These are phyloP conservation scores for Saprolegnia diclina DNA, from an alignment of 352 stramenopile species.

Conservation along the genomic window DNA sequence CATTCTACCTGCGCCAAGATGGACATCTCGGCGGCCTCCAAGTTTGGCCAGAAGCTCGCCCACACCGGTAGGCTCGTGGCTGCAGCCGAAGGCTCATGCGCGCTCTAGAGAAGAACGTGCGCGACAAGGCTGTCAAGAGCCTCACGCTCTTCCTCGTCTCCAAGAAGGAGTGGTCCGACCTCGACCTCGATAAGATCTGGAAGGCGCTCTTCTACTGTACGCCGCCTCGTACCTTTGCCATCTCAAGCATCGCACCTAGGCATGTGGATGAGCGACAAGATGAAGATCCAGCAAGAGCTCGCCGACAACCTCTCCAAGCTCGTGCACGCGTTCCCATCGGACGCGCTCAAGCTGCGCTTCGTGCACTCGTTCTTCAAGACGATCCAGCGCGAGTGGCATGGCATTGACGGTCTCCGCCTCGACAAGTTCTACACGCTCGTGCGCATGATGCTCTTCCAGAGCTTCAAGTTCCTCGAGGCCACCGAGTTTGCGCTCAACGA, in stretches of 20 bases:
- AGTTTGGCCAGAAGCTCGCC: slow-evolving; percentile 78
- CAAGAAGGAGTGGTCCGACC: slow-evolving; percentile 55
- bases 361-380: slow-evolving; percentile 78
- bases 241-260: slow-evolving; percentile 2
- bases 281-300: slow-evolving; percentile 69
- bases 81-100: not conserved
- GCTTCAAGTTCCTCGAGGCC: slow-evolving; percentile 47
- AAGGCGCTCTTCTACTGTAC: slow-evolving; percentile 83
- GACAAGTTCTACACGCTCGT: slow-evolving; percentile 85
- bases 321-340: slow-evolving; percentile 49
- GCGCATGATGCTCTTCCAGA: slow-evolving; percentile 73
- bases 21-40: slow-evolving; percentile 41
- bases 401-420: slow-evolving; percentile 67
- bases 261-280: slow-evolving; percentile 89
- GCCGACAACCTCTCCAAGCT: slow-evolving; percentile 55
- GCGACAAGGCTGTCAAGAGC: slow-evolving; percentile 77
- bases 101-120: slow-evolving; percentile 72
- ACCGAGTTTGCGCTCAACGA: slow-evolving; percentile 43
- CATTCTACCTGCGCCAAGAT: not conserved
- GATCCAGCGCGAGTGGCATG: slow-evolving; percentile 83
- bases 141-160: slow-evolving; percentile 65
- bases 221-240: not conserved
- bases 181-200: slow-evolving; percentile 86
- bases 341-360: slow-evolving; percentile 50
- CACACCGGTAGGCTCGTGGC: slow-evolving; percentile 47